Percentiles rank a stretch among this genome's conserved stretches.
Conservation (phyloP, 2,329 filamentous ascomycete genomes). For the Samsoniella hepiali region DNA sequence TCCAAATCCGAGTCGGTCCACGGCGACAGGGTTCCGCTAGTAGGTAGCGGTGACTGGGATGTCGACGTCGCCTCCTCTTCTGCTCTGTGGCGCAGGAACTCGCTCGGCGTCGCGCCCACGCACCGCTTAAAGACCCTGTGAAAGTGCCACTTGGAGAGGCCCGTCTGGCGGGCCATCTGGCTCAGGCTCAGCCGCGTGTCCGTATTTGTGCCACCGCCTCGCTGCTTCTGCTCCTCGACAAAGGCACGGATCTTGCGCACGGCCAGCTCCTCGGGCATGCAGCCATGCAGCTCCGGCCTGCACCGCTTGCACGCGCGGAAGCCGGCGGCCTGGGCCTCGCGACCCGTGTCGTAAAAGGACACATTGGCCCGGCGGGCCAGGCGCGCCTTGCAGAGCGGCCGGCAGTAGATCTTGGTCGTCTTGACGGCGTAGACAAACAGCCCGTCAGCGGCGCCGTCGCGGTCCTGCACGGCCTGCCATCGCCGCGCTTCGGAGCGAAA, state of each 20-base stretch:
- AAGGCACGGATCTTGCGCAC: conserved; percentile 40
- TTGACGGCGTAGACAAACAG: conserved; percentile 43
- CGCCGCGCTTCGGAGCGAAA: conserved; percentile 33
- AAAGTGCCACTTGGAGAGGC: conserved; percentile 56
- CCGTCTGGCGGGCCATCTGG: conserved; percentile 47
- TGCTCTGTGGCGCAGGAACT: conserved; percentile 27
- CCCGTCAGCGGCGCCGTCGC: conserved; percentile 36
- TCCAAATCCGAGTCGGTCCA: conserved; percentile 10
- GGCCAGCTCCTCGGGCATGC: conserved; percentile 42
- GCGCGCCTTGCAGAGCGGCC: conserved; percentile 58
- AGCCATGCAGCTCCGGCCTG: conserved; percentile 39
- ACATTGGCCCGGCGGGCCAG: conserved; percentile 60
- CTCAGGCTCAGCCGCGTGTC: conserved; percentile 33
- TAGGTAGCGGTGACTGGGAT: conserved; percentile 15
- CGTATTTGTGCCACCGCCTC: neutral
- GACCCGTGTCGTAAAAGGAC: conserved; percentile 46
- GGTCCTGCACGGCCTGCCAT: conserved; percentile 36
- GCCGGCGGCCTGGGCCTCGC: conserved; percentile 44
- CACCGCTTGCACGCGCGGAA: conserved; percentile 59
- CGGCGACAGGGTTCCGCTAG: conserved; percentile 11
- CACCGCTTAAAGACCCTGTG: conserved; percentile 57
- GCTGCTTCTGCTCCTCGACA: conserved; percentile 29
- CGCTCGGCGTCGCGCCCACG: conserved; percentile 45
- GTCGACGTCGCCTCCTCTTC: neutral
- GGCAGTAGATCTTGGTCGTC: conserved; percentile 54